A percentile compares a stretch with the other conserved stretches of the same genome.
These are phyloP conservation scores for Talaromyces wortmannii DNA, from an alignment of 495 filamentous ascomycete genomes.

Conservation along the genomic window DNA sequence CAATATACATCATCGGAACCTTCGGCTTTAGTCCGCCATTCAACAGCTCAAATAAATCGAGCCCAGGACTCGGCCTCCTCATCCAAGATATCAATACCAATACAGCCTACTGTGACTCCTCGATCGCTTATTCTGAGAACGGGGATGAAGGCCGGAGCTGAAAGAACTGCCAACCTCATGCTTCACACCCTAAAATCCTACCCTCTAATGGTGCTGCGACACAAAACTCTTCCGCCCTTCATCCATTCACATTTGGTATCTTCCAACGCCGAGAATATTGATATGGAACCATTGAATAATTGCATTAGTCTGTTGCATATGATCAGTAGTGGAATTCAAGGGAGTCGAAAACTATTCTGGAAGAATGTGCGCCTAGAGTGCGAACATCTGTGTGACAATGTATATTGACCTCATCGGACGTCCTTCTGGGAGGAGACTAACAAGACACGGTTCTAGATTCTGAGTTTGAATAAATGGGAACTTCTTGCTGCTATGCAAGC, in stretches of 20 bases:
- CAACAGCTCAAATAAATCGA: neutral
- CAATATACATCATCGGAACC: neutral
- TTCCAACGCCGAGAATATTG: conserved; percentile 10
- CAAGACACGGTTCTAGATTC: conserved; percentile 13
- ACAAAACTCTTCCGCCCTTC: conserved; percentile 27
- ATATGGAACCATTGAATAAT: conserved; percentile 35
- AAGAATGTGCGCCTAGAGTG: conserved; percentile 36
- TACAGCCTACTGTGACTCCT: conserved; percentile 13
- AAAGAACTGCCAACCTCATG: conserved; percentile 31
- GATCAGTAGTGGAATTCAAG: conserved; percentile 17
- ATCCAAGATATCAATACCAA: conserved; percentile 15
- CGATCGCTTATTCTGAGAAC: conserved; percentile 25
- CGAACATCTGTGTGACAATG: conserved; percentile 30
- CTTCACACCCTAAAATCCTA: conserved; percentile 37
- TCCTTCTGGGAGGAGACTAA: neutral
- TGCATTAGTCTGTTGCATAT: conserved; percentile 39
- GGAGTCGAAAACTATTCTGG: conserved; percentile 38
- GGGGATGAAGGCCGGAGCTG: conserved; percentile 14
- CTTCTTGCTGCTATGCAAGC: conserved; percentile 37
- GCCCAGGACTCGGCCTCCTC: neutral
- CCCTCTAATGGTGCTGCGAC: conserved; percentile 27
- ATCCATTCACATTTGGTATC: conserved; percentile 16
- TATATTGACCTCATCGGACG: conserved; percentile 11
- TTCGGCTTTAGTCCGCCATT: neutral
- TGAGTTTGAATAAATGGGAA: conserved; percentile 24